Evolutionary conservation across 73 alveolate genomes (phyloP).

Genomic region (Stentor roeselii): DNA sequence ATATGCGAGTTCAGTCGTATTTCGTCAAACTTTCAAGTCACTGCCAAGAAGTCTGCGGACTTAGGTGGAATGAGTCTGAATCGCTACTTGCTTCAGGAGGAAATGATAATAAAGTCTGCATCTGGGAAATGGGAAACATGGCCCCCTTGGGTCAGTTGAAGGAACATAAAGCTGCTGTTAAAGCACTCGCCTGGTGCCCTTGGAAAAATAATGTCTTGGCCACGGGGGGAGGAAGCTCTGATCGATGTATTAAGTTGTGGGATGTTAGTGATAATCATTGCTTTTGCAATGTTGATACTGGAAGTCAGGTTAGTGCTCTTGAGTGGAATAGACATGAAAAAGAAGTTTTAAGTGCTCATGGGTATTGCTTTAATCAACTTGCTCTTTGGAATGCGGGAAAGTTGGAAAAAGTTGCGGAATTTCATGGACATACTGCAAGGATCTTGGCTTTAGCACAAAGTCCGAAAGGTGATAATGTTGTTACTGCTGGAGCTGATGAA

Average conservation of each 20-base stretch:
- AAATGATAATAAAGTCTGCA: constrained; percentile 73
- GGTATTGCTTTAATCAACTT: constrained; percentile 63
- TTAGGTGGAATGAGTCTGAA: constrained; percentile 75
- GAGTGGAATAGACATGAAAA: constrained; percentile 79
- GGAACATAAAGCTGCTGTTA: constrained; percentile 86
- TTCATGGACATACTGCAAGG: constrained; percentile 73
- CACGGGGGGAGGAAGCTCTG: constrained; percentile 88
- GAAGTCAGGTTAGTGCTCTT: constrained; percentile 76
- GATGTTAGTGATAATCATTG: constrained; percentile 47
- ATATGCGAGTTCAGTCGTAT: constrained; percentile 63
- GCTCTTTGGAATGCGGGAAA: constrained; percentile 64
- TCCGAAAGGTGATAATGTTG: constrained; percentile 64
- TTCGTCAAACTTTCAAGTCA: constrained; percentile 67
- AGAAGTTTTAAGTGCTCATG: constrained; percentile 68
- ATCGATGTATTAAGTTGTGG: constrained; percentile 71
- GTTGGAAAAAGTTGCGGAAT: constrained; percentile 53
- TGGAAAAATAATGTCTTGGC: constrained; percentile 75
- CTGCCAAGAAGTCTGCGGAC: constrained; percentile 63
- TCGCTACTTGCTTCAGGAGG: constrained; percentile 79
- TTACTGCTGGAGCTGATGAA: constrained; percentile 80
- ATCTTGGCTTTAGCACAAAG: constrained; percentile 62
- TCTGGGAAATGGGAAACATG: constrained; percentile 75
- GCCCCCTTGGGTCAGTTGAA: constrained; percentile 51
- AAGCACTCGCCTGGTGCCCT: constrained; percentile 90
- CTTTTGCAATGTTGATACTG: constrained; percentile 40